Conservation (phyloP, 768 basidiomycete genomes). For the Lenzites betulinus region DNA sequence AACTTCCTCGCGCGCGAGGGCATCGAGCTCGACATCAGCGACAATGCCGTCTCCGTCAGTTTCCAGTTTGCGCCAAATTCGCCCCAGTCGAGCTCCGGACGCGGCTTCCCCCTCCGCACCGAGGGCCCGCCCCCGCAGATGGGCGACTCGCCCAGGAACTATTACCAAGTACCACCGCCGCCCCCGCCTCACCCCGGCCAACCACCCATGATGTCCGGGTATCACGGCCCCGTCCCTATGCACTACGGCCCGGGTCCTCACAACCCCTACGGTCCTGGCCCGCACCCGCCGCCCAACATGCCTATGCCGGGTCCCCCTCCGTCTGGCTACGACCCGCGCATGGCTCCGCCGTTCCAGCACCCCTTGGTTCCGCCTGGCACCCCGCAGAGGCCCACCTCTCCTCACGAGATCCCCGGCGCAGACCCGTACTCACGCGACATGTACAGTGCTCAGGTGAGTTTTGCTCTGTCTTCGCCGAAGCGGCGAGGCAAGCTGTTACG, state of each 20-base stretch:
- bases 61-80: slow-evolving; percentile 33
- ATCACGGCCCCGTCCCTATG: slow-evolving; percentile 50
- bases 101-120: slow-evolving; percentile 27
- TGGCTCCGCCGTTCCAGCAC: slow-evolving; percentile 39
- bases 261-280: slow-evolving; percentile 27
- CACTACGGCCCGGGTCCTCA: slow-evolving; percentile 39
- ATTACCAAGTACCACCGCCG: slow-evolving; percentile 35
- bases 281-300: slow-evolving; percentile 43
- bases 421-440: slow-evolving; percentile 82
- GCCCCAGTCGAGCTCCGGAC: slow-evolving; percentile 22
- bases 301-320: slow-evolving; percentile 41
- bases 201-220: slow-evolving; percentile 43
- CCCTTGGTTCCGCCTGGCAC: slow-evolving; percentile 38
- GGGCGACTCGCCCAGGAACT: slow-evolving; percentile 35
- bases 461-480: too few relatives aligned
- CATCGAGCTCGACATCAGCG: slow-evolving; percentile 46
- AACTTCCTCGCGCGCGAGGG: slow-evolving; percentile 66
- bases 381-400: slow-evolving; percentile 27
- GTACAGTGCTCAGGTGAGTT: slow-evolving; percentile 61
- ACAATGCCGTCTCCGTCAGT: slow-evolving; percentile 20
- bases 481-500: too few relatives aligned
- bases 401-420: slow-evolving; percentile 61
- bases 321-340: slow-evolving; percentile 47
- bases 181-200: slow-evolving; percentile 31
- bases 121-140: slow-evolving; percentile 24